A percentile compares a stretch with the other conserved stretches of the same genome.
Conservation (phyloP, 2,329 filamentous ascomycete genomes). For the Pyrenophora graminea region DNA sequence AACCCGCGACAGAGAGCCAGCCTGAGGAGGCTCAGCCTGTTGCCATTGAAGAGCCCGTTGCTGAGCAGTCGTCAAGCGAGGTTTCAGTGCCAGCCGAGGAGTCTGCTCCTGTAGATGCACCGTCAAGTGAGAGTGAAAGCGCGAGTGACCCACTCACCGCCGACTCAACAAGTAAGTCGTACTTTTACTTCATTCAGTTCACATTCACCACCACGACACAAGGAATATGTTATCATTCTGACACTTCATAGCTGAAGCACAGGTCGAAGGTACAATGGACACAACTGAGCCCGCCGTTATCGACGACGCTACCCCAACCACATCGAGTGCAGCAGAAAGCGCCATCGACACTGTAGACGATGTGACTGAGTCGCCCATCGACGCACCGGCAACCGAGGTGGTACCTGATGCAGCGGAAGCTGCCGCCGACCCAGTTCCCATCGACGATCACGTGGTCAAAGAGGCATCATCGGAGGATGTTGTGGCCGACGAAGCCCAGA, state of each 20-base stretch:
- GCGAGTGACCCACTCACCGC: not conserved
- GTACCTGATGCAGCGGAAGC: not conserved
- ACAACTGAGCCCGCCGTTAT: not conserved
- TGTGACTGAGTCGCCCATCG: not conserved
- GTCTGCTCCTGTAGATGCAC: not conserved
- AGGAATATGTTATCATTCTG: not conserved
- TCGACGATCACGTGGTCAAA: not conserved
- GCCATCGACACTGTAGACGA: not conserved
- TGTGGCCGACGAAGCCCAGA: not conserved
- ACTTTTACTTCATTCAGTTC: not conserved
- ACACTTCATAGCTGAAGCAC: constrained; percentile 1
- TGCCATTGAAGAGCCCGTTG: not conserved
- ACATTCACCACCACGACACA: not conserved
- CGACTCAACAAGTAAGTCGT: constrained; percentile 3
- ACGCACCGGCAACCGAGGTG: not conserved
- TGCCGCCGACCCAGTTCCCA: not conserved
- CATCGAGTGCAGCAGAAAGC: not conserved
- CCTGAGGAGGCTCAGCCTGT: no score
- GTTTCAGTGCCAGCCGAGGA: not conserved
- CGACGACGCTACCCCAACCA: not conserved
- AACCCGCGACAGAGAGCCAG: not conserved
- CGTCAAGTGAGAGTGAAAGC: constrained; percentile 4
- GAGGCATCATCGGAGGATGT: not conserved
- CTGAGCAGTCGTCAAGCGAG: not conserved
- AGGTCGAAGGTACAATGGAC: not conserved